Percentiles rank a stretch among this genome's conserved stretches.
These are phyloP conservation scores for Chamaenerion angustifolium DNA, from an alignment of 345 rosid genomes.

Conservation along the genomic window DNA sequence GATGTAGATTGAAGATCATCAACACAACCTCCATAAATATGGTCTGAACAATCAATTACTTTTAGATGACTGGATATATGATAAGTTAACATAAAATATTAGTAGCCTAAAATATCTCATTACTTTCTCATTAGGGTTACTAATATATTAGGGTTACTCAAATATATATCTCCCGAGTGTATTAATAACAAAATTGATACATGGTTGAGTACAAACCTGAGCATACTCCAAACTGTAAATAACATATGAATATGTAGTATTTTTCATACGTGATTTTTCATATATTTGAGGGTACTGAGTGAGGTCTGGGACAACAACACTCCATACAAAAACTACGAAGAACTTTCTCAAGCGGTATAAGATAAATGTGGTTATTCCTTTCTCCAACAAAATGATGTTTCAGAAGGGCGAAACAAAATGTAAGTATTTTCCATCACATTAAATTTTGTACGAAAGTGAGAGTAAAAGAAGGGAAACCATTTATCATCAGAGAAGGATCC, in stretches of 20 bases:
- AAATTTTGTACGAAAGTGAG: too few species aligned
- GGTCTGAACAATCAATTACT: constrained; percentile 1
- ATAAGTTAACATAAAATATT: not conserved
- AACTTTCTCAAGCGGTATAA: not conserved
- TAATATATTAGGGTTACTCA: not conserved
- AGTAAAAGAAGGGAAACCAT: too few species aligned
- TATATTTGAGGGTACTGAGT: not conserved
- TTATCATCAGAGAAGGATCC: too few species aligned
- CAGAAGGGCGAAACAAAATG: too few species aligned
- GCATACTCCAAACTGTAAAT: not conserved
- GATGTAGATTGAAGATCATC: not conserved
- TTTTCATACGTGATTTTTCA: too few species aligned
- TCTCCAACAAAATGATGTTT: too few species aligned
- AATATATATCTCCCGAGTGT: not conserved
- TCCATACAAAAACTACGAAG: not conserved
- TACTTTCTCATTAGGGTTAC: not conserved
- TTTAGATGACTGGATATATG: not conserved
- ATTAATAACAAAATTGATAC: not conserved
- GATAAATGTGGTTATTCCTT: too few species aligned
- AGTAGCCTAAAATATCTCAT: not conserved
- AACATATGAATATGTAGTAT: not conserved
- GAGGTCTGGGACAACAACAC: not conserved
- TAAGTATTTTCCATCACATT: too few species aligned
- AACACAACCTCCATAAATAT: not conserved
- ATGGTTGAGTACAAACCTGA: not conserved